phyloP scores from a whole-genome alignment of 306 rosid species.

The Comarum palustre region DNA sequence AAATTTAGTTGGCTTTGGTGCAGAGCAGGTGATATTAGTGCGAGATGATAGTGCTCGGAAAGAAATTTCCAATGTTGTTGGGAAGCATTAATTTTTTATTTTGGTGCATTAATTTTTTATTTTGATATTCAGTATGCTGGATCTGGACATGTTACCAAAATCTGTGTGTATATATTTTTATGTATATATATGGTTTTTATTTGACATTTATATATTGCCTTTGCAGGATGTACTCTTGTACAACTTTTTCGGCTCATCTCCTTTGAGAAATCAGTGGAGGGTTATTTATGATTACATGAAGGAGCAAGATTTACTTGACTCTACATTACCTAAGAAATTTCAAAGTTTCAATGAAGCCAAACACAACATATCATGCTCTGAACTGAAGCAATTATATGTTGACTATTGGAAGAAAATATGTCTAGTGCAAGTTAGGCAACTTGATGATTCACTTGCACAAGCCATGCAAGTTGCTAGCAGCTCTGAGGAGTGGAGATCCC shows the following conservation, averaged over 20 bases:
- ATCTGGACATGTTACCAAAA: not conserved
- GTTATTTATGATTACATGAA: constrained; percentile 55
- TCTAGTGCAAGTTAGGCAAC: constrained; percentile 42
- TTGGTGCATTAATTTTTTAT: not conserved
- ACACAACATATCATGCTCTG: constrained; percentile 49
- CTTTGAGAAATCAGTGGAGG: constrained; percentile 55
- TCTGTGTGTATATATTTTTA: too few species aligned
- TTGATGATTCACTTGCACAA: constrained; percentile 44
- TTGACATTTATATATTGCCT: not conserved
- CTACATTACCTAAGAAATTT: constrained; percentile 14
- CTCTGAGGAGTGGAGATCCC: constrained; percentile 51
- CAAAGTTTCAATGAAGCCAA: constrained; percentile 40
- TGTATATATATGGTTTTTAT: not conserved
- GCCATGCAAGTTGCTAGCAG: constrained; percentile 53
- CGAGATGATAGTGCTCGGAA: constrained; percentile 49
- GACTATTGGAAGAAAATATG: constrained; percentile 52
- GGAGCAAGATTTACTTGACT: constrained; percentile 47
- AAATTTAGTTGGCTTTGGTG: constrained; percentile 56
- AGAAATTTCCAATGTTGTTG: constrained; percentile 35
- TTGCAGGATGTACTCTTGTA: constrained; percentile 61
- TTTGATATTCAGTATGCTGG: not conserved
- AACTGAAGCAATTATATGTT: constrained; percentile 54
- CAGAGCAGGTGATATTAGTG: constrained; percentile 68
- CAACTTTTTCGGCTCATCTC: constrained; percentile 61
- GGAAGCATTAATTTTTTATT: too few species aligned